phyloP scores from a whole-genome alignment of 2,329 filamentous ascomycete genomes.

The Pyrenochaeta sp. region DNA sequence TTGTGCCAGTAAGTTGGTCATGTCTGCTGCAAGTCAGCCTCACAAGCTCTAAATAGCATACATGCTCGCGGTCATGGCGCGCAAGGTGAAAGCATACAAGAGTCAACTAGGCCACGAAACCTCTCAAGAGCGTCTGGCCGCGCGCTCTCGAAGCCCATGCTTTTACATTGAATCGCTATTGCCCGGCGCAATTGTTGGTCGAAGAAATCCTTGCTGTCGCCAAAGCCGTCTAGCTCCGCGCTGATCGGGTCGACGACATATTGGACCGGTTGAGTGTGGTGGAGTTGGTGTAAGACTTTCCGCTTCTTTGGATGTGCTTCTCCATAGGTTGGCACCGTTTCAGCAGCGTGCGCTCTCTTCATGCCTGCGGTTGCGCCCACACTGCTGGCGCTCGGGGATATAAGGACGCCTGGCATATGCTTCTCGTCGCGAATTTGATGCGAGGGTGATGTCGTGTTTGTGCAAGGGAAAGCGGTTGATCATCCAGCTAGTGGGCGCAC shows the following conservation, averaged over 20 bases:
- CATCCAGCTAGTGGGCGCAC: slow-evolving; percentile 10
- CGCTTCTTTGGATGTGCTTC: slow-evolving; percentile 44
- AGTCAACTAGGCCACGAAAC: slow-evolving; percentile 64
- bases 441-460: slow-evolving; percentile 10
- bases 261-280: slow-evolving; percentile 45
- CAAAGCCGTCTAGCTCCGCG: slow-evolving; percentile 40
- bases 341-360: slow-evolving; percentile 42
- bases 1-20: slow-evolving; percentile 62
- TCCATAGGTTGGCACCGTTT: slow-evolving; percentile 27
- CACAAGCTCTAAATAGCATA: background rate
- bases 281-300: slow-evolving; percentile 44
- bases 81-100: slow-evolving; percentile 59
- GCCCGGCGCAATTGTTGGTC: slow-evolving; percentile 64
- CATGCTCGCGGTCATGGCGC: slow-evolving; percentile 9
- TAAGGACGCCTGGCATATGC: slow-evolving; percentile 46
- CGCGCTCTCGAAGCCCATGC: slow-evolving; percentile 64
- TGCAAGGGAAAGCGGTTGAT: slow-evolving; percentile 17
- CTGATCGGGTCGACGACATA: slow-evolving; percentile 44
- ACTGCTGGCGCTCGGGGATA: slow-evolving; percentile 40
- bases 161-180: slow-evolving; percentile 61
- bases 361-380: slow-evolving; percentile 42
- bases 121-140: slow-evolving; percentile 65
- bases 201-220: slow-evolving; percentile 61
- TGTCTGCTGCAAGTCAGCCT: slow-evolving; percentile 53
- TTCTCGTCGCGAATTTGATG: slow-evolving; percentile 15